Evolutionary conservation across 2,329 filamentous ascomycete genomes (phyloP), one percentile per base, ranked within the genome.

Genomic region (Leptographium galeiforme): DNA sequence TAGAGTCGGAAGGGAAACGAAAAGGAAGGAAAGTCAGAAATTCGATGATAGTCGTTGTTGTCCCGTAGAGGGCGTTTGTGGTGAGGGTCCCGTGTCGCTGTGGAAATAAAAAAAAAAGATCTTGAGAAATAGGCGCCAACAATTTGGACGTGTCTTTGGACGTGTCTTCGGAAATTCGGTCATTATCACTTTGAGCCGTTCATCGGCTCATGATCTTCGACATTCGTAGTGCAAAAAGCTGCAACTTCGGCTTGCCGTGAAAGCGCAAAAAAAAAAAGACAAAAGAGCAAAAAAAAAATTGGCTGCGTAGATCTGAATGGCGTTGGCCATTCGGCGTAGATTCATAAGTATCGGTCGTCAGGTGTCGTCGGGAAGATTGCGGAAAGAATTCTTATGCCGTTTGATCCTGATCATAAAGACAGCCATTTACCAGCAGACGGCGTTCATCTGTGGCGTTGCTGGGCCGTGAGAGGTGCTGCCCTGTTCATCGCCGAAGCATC

Each of bases 381-480:
- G 34, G 25, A 43, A 16, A 8, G 11, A 34, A n/a, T 30, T 49
- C 18, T 34, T 16, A 19, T 40, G 34, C n/a, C 14, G 19, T 30
- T 3, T 6, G 11, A 12, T 6, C 13, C 30, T 34, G 40, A 12
- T 34, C 16, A 34, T 19, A 11, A 33, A 36, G 32, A n/a, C 13
- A 13, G 14, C 18, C 46, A 18, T 18, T 13, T 8, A 18, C 12
- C 46, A 38, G 18, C 14, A n/a, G 33, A 8, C 18, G 8, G 13
- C 11, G 13, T 13, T 41, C 56, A 63, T 56, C 62, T 58, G 44
- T 62, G 59, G n/a, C 62, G 58, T 44, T 61, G 63, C 45, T 61
- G 63, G 11, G 58, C 45, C 14, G 60, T 55, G n/a, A 65, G 59
- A 2, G 65, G 56, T 2, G 63, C 59, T 7, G 64, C 55, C 12